A percentile compares a stretch with the other conserved stretches of the same genome.
These are phyloP conservation scores for Erysimum cheiranthoides DNA, from an alignment of 345 rosid species.

Conservation along the genomic window DNA sequence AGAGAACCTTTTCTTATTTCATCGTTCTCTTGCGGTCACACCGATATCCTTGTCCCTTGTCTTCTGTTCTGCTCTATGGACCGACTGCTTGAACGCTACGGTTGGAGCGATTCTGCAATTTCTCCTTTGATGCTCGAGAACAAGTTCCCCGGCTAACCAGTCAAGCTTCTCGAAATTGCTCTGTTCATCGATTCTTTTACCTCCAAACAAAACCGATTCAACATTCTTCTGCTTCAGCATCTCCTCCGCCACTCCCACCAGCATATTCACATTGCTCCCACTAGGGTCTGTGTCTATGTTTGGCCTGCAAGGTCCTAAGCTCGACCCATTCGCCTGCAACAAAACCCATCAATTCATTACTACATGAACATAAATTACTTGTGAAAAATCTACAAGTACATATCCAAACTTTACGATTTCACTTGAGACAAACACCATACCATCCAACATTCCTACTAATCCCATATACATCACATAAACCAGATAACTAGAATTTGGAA, in stretches of 20 bases:
- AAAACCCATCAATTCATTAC: slow-evolving; percentile 18
- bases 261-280: slow-evolving; percentile 71
- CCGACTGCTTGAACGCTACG: slow-evolving; percentile 90
- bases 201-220: slow-evolving; percentile 87
- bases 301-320: slow-evolving; percentile 64
- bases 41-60: slow-evolving; percentile 38
- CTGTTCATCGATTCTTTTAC: slow-evolving; percentile 76
- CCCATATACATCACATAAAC: not conserved
- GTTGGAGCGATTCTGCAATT: slow-evolving; percentile 95
- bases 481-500: not conserved
- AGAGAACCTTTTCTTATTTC: slow-evolving; percentile 15
- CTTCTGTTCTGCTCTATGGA: slow-evolving; percentile 49
- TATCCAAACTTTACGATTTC: not conserved
- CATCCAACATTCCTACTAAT: not conserved
- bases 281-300: slow-evolving; percentile 75
- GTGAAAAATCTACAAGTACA: slow-evolving; percentile 2
- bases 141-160: slow-evolving; percentile 87
- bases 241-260: slow-evolving; percentile 78
- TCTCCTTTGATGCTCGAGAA: slow-evolving; percentile 92
- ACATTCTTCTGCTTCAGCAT: slow-evolving; percentile 97
- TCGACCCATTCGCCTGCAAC: slow-evolving; percentile 85
- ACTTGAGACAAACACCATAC: slow-evolving; percentile 1
- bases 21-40: slow-evolving; percentile 44
- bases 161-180: slow-evolving; percentile 86
- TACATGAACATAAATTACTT: not conserved